Conservation (phyloP, 2,329 filamentous ascomycete species). For the Beauveria varroae region DNA sequence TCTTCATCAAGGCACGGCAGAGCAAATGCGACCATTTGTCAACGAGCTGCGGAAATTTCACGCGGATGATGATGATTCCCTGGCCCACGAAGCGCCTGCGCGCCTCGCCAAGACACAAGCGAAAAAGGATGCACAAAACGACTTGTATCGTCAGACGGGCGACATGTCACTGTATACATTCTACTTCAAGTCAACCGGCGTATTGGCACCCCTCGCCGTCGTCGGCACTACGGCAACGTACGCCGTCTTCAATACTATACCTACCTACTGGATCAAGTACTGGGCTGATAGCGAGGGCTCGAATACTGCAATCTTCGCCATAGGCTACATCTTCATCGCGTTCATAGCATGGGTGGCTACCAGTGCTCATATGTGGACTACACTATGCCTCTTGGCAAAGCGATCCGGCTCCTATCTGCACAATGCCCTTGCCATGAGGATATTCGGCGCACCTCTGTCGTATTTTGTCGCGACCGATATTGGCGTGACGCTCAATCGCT, state of each 20-base stretch:
- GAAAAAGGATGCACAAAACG: conserved; percentile 1
- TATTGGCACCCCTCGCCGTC: conserved; percentile 21
- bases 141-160: conserved; percentile 18
- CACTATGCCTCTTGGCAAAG: conserved; percentile 26
- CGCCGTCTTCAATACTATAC: conserved; percentile 28
- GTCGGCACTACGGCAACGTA: conserved; percentile 18
- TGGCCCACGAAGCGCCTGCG: not conserved
- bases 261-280: conserved; percentile 31
- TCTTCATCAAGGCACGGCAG: conserved; percentile 29
- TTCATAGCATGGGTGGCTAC: conserved; percentile 26
- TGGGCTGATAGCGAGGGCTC: conserved; percentile 27
- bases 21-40: not conserved
- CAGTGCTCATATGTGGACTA: conserved; percentile 17
- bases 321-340: conserved; percentile 29
- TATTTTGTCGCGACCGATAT: conserved; percentile 33
- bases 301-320: conserved; percentile 24
- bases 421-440: conserved; percentile 10
- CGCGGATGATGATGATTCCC: not conserved
- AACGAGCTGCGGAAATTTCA: conserved; percentile 5
- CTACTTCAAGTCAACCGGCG: conserved; percentile 23
- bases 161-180: conserved; percentile 30
- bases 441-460: conserved; percentile 24
- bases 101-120: not conserved
- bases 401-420: conserved; percentile 26
- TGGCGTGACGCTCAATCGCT: conserved; percentile 33